These are phyloP conservation scores for Xylaria sp. DNA, from an alignment of 2,329 filamentous ascomycete genomes.

Conservation along the genomic window DNA sequence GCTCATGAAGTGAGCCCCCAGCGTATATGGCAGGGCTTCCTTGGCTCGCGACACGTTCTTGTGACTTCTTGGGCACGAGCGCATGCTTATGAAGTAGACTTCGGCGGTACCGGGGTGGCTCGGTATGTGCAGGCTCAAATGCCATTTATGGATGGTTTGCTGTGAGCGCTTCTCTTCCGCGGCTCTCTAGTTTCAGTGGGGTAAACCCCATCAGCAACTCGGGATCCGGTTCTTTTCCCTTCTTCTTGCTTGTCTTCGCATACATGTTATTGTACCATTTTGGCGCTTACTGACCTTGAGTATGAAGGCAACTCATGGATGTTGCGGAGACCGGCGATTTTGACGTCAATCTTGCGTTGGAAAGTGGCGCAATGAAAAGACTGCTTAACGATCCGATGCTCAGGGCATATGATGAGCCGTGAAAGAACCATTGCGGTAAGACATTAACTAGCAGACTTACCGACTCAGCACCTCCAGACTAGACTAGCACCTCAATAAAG, in stretches of 20 bases:
- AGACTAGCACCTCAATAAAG: too few species aligned
- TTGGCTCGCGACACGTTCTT: conserved; percentile 56
- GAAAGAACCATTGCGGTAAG: neutral
- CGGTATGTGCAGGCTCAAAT: conserved; percentile 57
- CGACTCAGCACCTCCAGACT: too few species aligned
- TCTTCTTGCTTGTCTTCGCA: neutral
- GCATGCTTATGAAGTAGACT: conserved; percentile 56
- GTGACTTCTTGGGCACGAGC: conserved; percentile 58
- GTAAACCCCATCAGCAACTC: neutral
- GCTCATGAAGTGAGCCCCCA: conserved; percentile 59
- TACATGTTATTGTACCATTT: neutral
- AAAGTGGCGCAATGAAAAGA: conserved; percentile 35
- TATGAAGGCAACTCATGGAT: conserved; percentile 32
- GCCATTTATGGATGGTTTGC: conserved; percentile 55
- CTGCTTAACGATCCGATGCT: conserved; percentile 45
- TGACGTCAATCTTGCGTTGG: conserved; percentile 32
- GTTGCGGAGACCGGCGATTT: conserved; percentile 34
- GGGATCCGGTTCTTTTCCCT: neutral
- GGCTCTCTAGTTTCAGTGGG: neutral
- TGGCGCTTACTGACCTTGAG: neutral
- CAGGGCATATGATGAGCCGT: conserved; percentile 31
- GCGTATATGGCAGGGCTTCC: conserved; percentile 60
- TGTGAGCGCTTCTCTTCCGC: conserved; percentile 50
- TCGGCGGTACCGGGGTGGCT: conserved; percentile 50
- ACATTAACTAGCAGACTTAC: neutral